Conservation (phyloP, 208 protist species). For the Leishmania braziliensis region DNA sequence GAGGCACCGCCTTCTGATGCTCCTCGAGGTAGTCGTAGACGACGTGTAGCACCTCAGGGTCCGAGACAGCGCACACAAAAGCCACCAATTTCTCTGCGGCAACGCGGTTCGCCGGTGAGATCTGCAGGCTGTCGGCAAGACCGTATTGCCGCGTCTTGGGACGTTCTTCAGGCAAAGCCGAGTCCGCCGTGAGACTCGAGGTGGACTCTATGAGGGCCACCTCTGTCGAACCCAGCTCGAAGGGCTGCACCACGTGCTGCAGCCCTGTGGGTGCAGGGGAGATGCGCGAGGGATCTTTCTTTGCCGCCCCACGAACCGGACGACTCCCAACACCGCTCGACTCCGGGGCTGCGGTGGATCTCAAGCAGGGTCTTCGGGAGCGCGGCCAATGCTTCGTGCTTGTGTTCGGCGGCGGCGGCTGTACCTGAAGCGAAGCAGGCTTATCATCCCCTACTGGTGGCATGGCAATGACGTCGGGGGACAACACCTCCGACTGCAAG, state of each 20-base stretch:
- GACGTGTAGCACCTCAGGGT: slow-evolving; percentile 50
- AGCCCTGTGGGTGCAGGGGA: neutral
- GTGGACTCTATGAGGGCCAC: neutral
- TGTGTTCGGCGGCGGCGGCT: neutral
- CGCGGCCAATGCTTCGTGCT: neutral
- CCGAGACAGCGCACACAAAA: slow-evolving; percentile 41
- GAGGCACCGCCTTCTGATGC: slow-evolving; percentile 9
- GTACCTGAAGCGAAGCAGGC: too few relatives aligned
- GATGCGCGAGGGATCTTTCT: neutral
- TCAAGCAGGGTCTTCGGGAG: neutral
- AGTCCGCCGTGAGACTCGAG: neutral
- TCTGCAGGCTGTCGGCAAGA: neutral
- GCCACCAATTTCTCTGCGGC: slow-evolving; percentile 29
- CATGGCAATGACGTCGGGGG: neutral
- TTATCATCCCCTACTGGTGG: neutral
- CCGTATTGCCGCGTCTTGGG: slow-evolving; percentile 7
- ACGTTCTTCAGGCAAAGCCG: neutral
- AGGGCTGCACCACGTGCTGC: neutral
- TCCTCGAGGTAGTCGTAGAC: slow-evolving; percentile 46
- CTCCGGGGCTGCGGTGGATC: neutral
- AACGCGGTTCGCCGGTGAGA: slow-evolving; percentile 1
- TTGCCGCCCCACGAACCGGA: neutral
- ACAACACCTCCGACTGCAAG: neutral
- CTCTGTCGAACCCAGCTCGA: neutral
- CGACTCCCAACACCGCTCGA: neutral